These are phyloP conservation scores for Vigna nakashimae DNA, from an alignment of 306 rosid species.

Conservation along the genomic window DNA sequence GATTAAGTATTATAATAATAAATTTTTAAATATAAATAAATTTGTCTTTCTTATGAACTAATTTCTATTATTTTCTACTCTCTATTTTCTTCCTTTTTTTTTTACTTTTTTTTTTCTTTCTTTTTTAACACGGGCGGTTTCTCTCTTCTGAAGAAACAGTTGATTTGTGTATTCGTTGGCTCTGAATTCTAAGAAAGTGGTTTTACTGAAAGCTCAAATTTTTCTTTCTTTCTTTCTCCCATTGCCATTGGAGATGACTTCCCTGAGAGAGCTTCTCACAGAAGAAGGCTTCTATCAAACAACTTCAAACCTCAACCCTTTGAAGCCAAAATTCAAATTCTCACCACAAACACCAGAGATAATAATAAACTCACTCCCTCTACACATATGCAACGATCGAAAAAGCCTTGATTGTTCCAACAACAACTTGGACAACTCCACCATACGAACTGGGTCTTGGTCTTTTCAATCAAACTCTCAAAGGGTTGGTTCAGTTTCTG, in stretches of 20 bases:
- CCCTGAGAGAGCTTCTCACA: conserved; percentile 69
- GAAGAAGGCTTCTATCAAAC: conserved; percentile 59
- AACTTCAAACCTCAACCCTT: conserved; percentile 26
- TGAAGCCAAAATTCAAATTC: conserved; percentile 31
- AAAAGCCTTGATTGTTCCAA: conserved; percentile 43
- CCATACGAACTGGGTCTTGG: conserved; percentile 46
- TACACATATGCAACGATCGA: conserved; percentile 56
- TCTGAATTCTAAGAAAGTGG: conserved; percentile 50
- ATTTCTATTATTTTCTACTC: too few species aligned
- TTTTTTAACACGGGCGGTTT: too few species aligned
- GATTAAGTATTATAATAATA: too few species aligned
- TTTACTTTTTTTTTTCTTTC: too few species aligned
- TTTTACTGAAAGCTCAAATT: conserved; percentile 46
- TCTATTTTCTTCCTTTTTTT: too few species aligned
- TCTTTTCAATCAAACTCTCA: conserved; percentile 49
- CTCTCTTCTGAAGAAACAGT: too few species aligned
- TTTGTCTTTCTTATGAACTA: too few species aligned
- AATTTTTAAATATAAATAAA: too few species aligned
- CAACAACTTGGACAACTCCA: conserved; percentile 33
- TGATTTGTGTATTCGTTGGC: conserved; percentile 9
- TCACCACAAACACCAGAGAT: conserved; percentile 37
- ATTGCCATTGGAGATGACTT: conserved; percentile 55
- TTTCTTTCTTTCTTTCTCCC: conserved; percentile 20
- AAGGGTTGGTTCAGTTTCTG: conserved; percentile 51
- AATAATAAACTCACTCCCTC: conserved; percentile 45